These are phyloP conservation scores for Fusarium tuaranense DNA, from an alignment of 2,329 filamentous ascomycete species.

Conservation along the genomic window DNA sequence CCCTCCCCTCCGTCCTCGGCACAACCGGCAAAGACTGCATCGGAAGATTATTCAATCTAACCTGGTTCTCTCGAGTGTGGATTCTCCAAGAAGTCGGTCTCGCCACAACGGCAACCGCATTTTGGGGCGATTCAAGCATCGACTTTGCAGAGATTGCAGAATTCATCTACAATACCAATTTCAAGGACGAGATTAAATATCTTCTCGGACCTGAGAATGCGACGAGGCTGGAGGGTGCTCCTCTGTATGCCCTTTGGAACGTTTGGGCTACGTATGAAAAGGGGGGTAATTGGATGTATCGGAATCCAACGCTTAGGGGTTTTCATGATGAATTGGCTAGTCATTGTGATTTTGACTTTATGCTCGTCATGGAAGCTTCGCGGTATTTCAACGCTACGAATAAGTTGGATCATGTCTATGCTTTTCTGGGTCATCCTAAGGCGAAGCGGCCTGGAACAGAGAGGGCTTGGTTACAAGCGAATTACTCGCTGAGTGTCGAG, in stretches of 20 bases:
- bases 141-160: constrained; percentile 14
- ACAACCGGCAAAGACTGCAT: background rate
- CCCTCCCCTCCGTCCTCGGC: background rate
- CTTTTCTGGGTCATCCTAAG: constrained; percentile 14
- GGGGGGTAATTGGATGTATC: constrained; percentile 6
- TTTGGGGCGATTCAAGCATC: constrained; percentile 5
- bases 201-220: background rate
- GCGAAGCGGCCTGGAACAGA: background rate
- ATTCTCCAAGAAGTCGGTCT: constrained; percentile 10
- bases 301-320: background rate
- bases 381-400: constrained; percentile 20
- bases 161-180: constrained; percentile 12
- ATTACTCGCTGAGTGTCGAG: constrained; percentile 1
- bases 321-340: background rate
- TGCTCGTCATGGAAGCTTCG: constrained; percentile 17
- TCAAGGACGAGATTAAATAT: background rate
- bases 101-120: constrained; percentile 4
- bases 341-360: constrained; percentile 11
- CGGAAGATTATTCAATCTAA: background rate
- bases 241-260: constrained; percentile 15
- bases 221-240: background rate
- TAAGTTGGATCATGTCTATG: constrained; percentile 13
- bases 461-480: constrained; percentile 4
- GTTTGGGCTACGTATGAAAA: constrained; percentile 20
- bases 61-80: constrained; percentile 19